phyloP scores from a whole-genome alignment of 75 land plant genomes.

The Picea sitchensis region DNA sequence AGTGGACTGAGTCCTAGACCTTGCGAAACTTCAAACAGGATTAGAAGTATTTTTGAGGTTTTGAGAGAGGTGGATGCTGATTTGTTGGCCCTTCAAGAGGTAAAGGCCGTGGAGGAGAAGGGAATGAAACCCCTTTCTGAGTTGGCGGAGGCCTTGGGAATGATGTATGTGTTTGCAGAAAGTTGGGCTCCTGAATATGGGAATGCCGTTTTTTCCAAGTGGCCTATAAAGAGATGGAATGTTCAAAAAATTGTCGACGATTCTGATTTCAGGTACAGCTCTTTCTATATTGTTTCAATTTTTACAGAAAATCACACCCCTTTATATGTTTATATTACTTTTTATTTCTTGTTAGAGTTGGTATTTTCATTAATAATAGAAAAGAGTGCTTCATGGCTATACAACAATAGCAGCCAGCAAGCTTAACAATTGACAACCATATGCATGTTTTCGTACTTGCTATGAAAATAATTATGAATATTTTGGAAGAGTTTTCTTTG shows the following conservation, averaged over 20 bases:
- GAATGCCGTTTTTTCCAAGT: constrained; percentile 66
- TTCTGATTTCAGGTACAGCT: constrained; percentile 59
- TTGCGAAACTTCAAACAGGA: constrained; percentile 12
- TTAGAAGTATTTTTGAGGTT: constrained; percentile 49
- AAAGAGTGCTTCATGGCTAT: no score
- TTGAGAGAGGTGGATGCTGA: constrained; percentile 71
- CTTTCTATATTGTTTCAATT: background rate
- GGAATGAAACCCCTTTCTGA: constrained; percentile 68
- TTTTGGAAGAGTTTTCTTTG: no score
- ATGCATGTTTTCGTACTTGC: no score
- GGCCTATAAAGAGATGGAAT: constrained; percentile 72
- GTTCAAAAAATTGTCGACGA: constrained; percentile 67
- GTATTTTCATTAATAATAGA: no score
- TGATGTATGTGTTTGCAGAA: constrained; percentile 83
- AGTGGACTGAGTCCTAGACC: background rate
- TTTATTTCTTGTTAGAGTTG: no score
- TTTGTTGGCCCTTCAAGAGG: constrained; percentile 70
- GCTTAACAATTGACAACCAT: no score
- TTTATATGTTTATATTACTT: no score
- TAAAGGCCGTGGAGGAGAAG: constrained; percentile 79
- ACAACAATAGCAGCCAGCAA: no score
- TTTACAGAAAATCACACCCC: no score
- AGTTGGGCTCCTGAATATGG: constrained; percentile 95
- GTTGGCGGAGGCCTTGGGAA: constrained; percentile 66
- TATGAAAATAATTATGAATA: no score